These are phyloP conservation scores for Plasmopara halstedii DNA, from an alignment of 352 stramenopile genomes.

Conservation along the genomic window DNA sequence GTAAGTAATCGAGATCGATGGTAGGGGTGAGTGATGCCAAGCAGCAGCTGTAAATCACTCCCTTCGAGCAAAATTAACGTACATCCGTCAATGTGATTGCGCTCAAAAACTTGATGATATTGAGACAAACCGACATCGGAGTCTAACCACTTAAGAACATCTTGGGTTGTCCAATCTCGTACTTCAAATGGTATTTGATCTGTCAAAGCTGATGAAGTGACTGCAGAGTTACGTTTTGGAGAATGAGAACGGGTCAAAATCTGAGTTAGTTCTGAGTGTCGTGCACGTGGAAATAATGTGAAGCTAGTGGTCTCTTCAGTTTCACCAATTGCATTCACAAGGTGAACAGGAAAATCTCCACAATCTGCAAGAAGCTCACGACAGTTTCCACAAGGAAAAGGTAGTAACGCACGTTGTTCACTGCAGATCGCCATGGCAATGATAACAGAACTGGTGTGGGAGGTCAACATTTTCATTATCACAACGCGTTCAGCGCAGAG, in stretches of 20 bases:
- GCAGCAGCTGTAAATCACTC: conserved; percentile 52
- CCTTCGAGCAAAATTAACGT: conserved; percentile 50
- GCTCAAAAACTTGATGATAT: conserved; percentile 39
- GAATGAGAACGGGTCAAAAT: conserved; percentile 2
- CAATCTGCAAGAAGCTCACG: conserved; percentile 60
- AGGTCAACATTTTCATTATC: conserved; percentile 41
- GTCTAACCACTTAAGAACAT: conserved; percentile 46
- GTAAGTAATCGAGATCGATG: conserved; percentile 48
- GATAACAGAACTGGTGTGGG: conserved; percentile 12
- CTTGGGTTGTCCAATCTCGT: conserved; percentile 43
- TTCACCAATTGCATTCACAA: conserved; percentile 43
- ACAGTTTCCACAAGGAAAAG: conserved; percentile 55
- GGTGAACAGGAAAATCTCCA: conserved; percentile 68
- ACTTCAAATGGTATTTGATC: conserved; percentile 22
- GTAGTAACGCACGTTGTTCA: conserved; percentile 39
- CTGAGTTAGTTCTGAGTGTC: conserved; percentile 23
- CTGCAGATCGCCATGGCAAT: conserved; percentile 52
- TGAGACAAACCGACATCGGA: conserved; percentile 42
- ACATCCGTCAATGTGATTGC: conserved; percentile 58
- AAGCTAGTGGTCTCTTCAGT: conserved; percentile 51
- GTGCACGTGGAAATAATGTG: conserved; percentile 44
- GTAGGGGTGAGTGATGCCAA: conserved; percentile 50
- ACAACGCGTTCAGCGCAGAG: conserved; percentile 53
- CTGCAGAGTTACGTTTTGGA: background rate
- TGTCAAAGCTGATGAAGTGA: background rate